Evolutionary conservation across 306 rosid genomes (phyloP), one percentile per base, ranked within the genome.

Genomic region (Vachellia pachyceras): DNA sequence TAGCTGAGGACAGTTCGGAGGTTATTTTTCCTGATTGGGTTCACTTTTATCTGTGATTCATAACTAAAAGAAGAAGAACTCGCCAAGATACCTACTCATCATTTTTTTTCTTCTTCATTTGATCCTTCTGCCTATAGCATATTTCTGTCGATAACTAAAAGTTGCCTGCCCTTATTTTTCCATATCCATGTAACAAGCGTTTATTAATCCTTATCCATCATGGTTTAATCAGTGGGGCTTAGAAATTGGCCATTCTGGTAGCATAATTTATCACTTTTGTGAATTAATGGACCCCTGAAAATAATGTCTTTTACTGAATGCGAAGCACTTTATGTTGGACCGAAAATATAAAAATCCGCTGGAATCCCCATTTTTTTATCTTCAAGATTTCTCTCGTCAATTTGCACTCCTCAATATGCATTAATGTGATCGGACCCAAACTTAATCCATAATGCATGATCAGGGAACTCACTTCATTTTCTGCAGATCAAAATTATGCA

Each of bases 201-300:
- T 73, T 50, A 9, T 18, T 3, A 50, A 52, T 36, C 13, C 35
- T 37, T 54, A n/a, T 52, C 77, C 77, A 18, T 11, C 41, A 36
- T 37, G 33, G 33, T 35, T 29, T 8, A 17, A 54, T 74, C 5
- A 12, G 49, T 37, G 77, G 77, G 66, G 36, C 49, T 52, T 6
- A 54, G 36, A 74, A 54, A 74, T 52, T 74, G 61, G 20, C 50
- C 22, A 54, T 23, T 54, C 73, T 68, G 36, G 66, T 52, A 18
- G 4, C 37, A 42, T 36, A 65, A 73, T 73, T 73, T 35, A 73
- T 57, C 33, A 39, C 25, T n/a, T n/a, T 2, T 44, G 40, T 39
- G 36, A 14, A 41, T 55, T 20, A 57, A 39, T 75, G 33, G n/a
- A 45, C 55, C 63, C 50, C 20, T 39, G 37, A 39, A 37, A 75